phyloP scores from a whole-genome alignment of 331 rosid genomes.

The Malus hybrid region DNA sequence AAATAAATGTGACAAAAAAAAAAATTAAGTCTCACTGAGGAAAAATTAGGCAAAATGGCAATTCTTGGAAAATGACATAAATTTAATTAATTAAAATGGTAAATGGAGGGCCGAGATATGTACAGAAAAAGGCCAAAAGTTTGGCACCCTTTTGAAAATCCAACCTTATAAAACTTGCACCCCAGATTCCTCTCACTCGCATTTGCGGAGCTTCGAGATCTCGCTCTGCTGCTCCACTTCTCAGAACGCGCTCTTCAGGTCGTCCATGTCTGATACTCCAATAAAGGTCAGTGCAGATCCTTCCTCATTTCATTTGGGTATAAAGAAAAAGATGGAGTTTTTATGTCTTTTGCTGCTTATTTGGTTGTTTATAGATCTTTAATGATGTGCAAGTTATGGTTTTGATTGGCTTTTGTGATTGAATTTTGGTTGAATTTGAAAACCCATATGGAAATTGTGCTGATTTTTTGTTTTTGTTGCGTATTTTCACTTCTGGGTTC shows the following conservation, averaged over 20 bases:
- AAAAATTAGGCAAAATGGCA: not conserved
- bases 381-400: no score
- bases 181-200: not conserved
- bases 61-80: not conserved
- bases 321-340: not conserved
- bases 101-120: not conserved
- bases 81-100: not conserved
- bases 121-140: not conserved
- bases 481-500: no score
- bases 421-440: no score
- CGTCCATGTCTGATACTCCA: slow-evolving; percentile 12
- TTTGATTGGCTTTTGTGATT: no score
- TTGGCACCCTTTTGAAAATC: slow-evolving; percentile 6
- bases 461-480: no score
- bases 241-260: not conserved
- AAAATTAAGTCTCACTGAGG: no score
- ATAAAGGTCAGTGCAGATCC: slow-evolving; percentile 40
- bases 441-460: no score
- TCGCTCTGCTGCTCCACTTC: slow-evolving; percentile 10
- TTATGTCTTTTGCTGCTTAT: not conserved
- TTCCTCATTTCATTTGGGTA: not conserved
- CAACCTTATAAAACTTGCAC: slow-evolving; percentile 19
- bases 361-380: not conserved
- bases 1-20: not conserved
- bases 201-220: slow-evolving; percentile 17